These are phyloP conservation scores for Rhodotorula babjevae DNA, from an alignment of 768 basidiomycete genomes.

Conservation along the genomic window DNA sequence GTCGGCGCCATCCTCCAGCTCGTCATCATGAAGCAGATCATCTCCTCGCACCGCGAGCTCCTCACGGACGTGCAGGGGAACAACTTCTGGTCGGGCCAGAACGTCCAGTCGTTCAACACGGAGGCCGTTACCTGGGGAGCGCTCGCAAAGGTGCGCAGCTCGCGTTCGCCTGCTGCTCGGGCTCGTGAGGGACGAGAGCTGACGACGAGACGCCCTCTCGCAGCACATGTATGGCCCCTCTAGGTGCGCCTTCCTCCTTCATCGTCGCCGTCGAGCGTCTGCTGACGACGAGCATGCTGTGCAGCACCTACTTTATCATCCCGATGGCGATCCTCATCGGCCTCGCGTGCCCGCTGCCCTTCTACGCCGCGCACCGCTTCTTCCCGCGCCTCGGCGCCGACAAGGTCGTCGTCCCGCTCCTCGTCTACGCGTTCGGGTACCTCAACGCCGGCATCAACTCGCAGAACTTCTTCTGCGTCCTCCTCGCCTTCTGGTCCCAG, in stretches of 20 bases:
- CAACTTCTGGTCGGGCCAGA: slow-evolving; percentile 59
- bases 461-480: slow-evolving; percentile 55
- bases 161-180: no score
- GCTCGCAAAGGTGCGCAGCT: slow-evolving; percentile 51
- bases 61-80: slow-evolving; percentile 59
- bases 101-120: slow-evolving; percentile 54
- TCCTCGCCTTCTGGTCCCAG: slow-evolving; percentile 60
- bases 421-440: slow-evolving; percentile 51
- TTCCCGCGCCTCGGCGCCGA: slow-evolving; percentile 54
- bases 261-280: neutral
- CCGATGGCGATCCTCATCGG: slow-evolving; percentile 53
- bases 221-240: slow-evolving; percentile 36
- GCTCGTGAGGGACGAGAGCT: slow-evolving; percentile 1
- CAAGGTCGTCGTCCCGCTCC: slow-evolving; percentile 46
- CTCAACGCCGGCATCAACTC: slow-evolving; percentile 60
- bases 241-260: neutral
- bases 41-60: slow-evolving; percentile 54
- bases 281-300: neutral
- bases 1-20: slow-evolving; percentile 49
- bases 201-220: neutral
- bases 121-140: slow-evolving; percentile 59
- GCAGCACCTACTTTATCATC: slow-evolving; percentile 55
- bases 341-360: slow-evolving; percentile 55
- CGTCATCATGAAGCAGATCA: slow-evolving; percentile 62
- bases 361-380: slow-evolving; percentile 53